Conservation (phyloP, 768 basidiomycete species). For the Termitomyces sp. region DNA sequence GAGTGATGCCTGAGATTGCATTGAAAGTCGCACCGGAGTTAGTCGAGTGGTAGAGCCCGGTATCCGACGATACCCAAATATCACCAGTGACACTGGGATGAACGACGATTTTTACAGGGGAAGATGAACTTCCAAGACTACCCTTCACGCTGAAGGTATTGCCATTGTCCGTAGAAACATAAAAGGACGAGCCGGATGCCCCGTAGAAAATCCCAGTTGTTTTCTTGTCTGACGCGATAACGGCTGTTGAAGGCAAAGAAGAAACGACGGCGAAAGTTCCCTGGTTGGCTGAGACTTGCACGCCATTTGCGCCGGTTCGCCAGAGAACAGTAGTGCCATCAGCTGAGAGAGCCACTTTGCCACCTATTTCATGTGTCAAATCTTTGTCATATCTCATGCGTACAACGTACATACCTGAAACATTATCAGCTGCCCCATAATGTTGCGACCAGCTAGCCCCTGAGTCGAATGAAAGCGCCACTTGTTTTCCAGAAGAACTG, state of each 20-base stretch:
- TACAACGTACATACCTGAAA: slow-evolving; percentile 24
- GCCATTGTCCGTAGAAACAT: slow-evolving; percentile 55
- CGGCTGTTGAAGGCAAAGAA: slow-evolving; percentile 47
- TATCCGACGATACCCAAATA: slow-evolving; percentile 62
- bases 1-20: slow-evolving; percentile 40
- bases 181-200: slow-evolving; percentile 52
- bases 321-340: slow-evolving; percentile 57
- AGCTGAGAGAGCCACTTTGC: slow-evolving; percentile 47
- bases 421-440: slow-evolving; percentile 50
- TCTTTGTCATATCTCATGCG: background rate
- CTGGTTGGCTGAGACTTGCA: slow-evolving; percentile 49
- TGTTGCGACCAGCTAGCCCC: slow-evolving; percentile 57
- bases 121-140: slow-evolving; percentile 44
- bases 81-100: slow-evolving; percentile 54
- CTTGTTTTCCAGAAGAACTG: slow-evolving; percentile 46
- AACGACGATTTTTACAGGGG: slow-evolving; percentile 50
- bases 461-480: slow-evolving; percentile 52
- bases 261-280: slow-evolving; percentile 46
- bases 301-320: slow-evolving; percentile 45
- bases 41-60: slow-evolving; percentile 54
- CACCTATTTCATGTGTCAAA: slow-evolving; percentile 20
- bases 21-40: slow-evolving; percentile 47
- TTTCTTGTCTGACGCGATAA: slow-evolving; percentile 62
- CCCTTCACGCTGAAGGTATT: slow-evolving; percentile 44
- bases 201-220: slow-evolving; percentile 58